Evolutionary conservation across 768 basidiomycete genomes (phyloP).

Genomic region (Panellus pusillus): DNA sequence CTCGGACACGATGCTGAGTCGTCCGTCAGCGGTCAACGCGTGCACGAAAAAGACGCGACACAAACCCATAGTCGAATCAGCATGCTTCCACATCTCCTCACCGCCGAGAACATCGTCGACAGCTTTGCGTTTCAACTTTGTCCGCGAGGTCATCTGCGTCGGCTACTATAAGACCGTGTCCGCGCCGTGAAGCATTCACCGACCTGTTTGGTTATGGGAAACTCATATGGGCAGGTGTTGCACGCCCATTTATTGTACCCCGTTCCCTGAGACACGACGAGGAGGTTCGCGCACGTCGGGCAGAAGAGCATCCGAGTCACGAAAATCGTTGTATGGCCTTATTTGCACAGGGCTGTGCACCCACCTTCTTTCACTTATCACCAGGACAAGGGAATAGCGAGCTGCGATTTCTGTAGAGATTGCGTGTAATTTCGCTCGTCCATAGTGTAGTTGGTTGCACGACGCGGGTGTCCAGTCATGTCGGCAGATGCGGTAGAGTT

Average conservation of each 20-base stretch:
- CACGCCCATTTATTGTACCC: slow-evolving; percentile 93
- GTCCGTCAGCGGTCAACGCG: background rate
- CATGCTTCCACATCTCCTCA: slow-evolving; percentile 91
- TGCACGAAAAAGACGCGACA: background rate
- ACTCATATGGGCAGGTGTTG: slow-evolving; percentile 93
- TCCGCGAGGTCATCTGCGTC: slow-evolving; percentile 85
- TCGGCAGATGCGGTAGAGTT: slow-evolving; percentile 57
- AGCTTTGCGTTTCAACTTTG: slow-evolving; percentile 81
- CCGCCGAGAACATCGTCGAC: slow-evolving; percentile 96
- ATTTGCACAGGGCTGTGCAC: slow-evolving; percentile 7
- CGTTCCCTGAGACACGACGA: slow-evolving; percentile 74
- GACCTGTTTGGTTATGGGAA: slow-evolving; percentile 85
- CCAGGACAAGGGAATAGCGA: background rate
- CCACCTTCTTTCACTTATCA: slow-evolving; percentile 8
- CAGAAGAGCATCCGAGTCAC: slow-evolving; percentile 79
- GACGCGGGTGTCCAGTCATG: slow-evolving; percentile 43
- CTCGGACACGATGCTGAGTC: slow-evolving; percentile 59
- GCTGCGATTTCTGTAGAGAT: slow-evolving; percentile 7
- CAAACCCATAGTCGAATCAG: slow-evolving; percentile 81
- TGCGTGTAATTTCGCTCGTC: slow-evolving; percentile 31
- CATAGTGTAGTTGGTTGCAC: slow-evolving; percentile 30
- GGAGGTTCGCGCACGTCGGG: slow-evolving; percentile 88
- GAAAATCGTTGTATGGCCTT: background rate
- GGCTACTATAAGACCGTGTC: too few species aligned
- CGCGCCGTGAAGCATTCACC: slow-evolving; percentile 9